A percentile compares a stretch with the other conserved stretches of the same genome.
phyloP scores from a whole-genome alignment of 1,284 basidiomycete genomes.

The Fomitiporia mediterranea region DNA sequence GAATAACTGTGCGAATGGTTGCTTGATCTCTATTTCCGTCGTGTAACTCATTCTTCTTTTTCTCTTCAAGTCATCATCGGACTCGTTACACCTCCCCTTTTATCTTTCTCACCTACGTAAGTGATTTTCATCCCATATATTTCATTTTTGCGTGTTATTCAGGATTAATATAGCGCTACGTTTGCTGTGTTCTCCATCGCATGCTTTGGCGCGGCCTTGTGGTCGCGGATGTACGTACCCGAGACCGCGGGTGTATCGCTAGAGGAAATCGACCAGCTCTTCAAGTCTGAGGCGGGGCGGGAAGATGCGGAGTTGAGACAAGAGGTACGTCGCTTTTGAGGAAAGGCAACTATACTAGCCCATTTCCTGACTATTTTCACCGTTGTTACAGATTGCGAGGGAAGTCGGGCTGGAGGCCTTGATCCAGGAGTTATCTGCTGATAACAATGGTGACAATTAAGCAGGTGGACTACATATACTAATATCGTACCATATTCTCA shows the following conservation, averaged over 20 bases:
- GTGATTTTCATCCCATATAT: constrained; percentile 24
- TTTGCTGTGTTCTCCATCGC: constrained; percentile 64
- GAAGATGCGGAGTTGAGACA: constrained; percentile 46
- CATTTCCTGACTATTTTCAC: background rate
- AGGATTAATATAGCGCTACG: constrained; percentile 42
- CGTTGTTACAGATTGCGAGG: constrained; percentile 7
- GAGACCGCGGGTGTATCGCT: constrained; percentile 74
- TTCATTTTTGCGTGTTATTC: constrained; percentile 5
- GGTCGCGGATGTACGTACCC: constrained; percentile 64
- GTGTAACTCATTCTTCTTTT: constrained; percentile 74
- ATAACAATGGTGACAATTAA: background rate
- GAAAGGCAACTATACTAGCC: background rate
- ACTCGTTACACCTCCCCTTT: constrained; percentile 69
- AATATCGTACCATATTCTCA: too few relatives aligned
- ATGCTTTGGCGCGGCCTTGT: constrained; percentile 60
- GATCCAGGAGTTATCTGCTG: constrained; percentile 9
- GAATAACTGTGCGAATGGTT: constrained; percentile 59
- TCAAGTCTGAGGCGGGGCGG: constrained; percentile 49
- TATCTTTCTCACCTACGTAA: constrained; percentile 59
- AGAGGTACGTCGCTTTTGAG: constrained; percentile 37
- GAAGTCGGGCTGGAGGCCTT: constrained; percentile 12
- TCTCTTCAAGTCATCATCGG: constrained; percentile 66
- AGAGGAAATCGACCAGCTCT: constrained; percentile 72
- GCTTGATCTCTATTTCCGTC: constrained; percentile 66
- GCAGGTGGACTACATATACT: too few relatives aligned